A percentile compares a stretch with the other conserved stretches of the same genome.
phyloP scores from a whole-genome alignment of 306 rosid species.

The Lagenaria siceraria region DNA sequence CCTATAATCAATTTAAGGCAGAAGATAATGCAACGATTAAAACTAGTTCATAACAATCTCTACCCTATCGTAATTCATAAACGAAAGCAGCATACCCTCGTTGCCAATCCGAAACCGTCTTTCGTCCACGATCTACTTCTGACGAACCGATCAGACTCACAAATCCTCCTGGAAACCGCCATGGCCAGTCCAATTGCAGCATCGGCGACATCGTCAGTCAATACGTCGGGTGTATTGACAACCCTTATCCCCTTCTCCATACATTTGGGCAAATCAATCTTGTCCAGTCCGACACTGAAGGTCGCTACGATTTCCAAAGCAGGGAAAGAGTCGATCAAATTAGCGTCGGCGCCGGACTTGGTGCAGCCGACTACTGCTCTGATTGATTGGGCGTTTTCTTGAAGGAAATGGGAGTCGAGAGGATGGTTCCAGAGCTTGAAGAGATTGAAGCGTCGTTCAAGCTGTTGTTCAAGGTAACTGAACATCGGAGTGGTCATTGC shows the following conservation, averaged over 20 bases:
- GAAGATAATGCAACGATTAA: not conserved
- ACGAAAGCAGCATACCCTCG: slow-evolving; percentile 24
- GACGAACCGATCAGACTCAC: slow-evolving; percentile 29
- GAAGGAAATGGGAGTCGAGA: slow-evolving; percentile 14
- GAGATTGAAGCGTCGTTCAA: slow-evolving; percentile 42
- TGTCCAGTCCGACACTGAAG: slow-evolving; percentile 55
- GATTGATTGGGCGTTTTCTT: slow-evolving; percentile 17
- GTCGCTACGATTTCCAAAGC: slow-evolving; percentile 41
- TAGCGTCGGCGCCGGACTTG: slow-evolving; percentile 34
- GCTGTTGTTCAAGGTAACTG: slow-evolving; percentile 27
- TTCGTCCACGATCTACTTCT: slow-evolving; percentile 26
- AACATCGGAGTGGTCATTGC: slow-evolving; percentile 32
- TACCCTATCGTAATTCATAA: not conserved
- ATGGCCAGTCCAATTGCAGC: slow-evolving; percentile 39
- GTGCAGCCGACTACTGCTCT: slow-evolving; percentile 31
- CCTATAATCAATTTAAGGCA: not conserved
- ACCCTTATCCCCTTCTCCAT: slow-evolving; percentile 35
- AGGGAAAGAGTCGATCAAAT: slow-evolving; percentile 36
- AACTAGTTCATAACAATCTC: not conserved
- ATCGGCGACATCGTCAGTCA: slow-evolving; percentile 75
- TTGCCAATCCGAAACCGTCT: slow-evolving; percentile 14
- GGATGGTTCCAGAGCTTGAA: slow-evolving; percentile 35
- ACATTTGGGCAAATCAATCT: slow-evolving; percentile 41
- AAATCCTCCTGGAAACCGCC: slow-evolving; percentile 32
- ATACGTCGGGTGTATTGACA: slow-evolving; percentile 54